phyloP scores from a whole-genome alignment of 495 filamentous ascomycete species.

The Symbiotaphrina buchneri region DNA sequence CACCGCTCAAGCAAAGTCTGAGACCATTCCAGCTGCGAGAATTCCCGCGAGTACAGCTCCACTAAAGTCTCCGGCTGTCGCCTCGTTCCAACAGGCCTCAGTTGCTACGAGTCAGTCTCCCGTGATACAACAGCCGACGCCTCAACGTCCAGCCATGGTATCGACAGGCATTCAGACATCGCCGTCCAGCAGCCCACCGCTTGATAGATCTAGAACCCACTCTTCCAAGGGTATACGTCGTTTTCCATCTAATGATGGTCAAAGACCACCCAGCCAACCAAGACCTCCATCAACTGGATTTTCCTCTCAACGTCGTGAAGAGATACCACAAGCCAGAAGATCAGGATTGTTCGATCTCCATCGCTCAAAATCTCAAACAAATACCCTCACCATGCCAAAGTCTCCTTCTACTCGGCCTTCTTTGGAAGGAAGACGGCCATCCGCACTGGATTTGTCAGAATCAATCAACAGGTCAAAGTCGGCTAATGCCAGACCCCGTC shows the following conservation, averaged over 20 bases:
- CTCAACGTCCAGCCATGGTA: conserved; percentile 49
- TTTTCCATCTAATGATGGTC: conserved; percentile 10
- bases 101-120: conserved; percentile 1
- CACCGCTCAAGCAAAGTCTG: conserved; percentile 7
- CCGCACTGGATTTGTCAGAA: conserved; percentile 34
- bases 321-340: too few relatives aligned
- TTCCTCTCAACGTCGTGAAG: too few relatives aligned
- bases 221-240: conserved; percentile 17
- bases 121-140: conserved; percentile 28
- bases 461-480: conserved; percentile 35
- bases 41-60: neutral
- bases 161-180: conserved; percentile 89
- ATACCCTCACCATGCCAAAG: conserved; percentile 20
- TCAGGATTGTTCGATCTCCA: conserved; percentile 19
- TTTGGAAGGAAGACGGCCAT: conserved; percentile 48
- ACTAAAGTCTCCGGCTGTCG: conserved; percentile 6
- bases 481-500: conserved; percentile 37
- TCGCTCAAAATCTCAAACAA: conserved; percentile 26
- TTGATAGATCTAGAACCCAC: too few relatives aligned
- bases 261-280: conserved; percentile 12
- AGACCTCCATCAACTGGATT: too few relatives aligned
- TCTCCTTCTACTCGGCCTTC: conserved; percentile 62
- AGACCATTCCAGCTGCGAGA: neutral
- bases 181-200: conserved; percentile 34
- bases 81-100: too few relatives aligned